Evolutionary conservation across 2,329 filamentous ascomycete genomes (phyloP), one percentile per base, ranked within the genome.

Genomic region (Nannizziopsis arthrosporioides): DNA sequence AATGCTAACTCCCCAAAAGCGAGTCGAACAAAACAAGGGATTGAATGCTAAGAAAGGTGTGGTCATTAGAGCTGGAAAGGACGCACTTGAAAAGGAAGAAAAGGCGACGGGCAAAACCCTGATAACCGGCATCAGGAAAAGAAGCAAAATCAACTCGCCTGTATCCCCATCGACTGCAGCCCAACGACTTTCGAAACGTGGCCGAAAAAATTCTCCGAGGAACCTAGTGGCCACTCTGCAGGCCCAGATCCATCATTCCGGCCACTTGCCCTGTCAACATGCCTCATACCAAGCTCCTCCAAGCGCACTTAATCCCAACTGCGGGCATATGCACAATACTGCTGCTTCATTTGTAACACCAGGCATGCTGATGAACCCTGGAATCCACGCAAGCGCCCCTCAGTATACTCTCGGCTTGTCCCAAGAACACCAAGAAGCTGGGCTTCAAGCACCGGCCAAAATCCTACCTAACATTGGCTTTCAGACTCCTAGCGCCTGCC

Each of bases 1-100:
- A 34, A 17, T n/a, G 18, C 49, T 53, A 42, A 53, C 42, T 30
- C 5, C 30, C 5, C 11, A 8, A 3, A 19, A 59, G 53, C 57
- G 62, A 30, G 61, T 65, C 17, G 49, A 57, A n/a, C 52, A 59
- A 2, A 66, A 66, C 51, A 61, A 62, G 36, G 55, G 48, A 3
- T 48, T 65, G 15, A 66, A 66, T 49, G 55, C 54, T 19, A 55
- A 57, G 36, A 66, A 66, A 51, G 60, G 58, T 4, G 53, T 55
- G 36, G 50, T 59, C 10, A 64, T 66, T 56, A 59, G 55, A 34
- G 53, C 54, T 12, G 63, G 63, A n/a, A 65, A 63, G 49, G 44
- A 57, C 36, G 57, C 54, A 2, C 44, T 56, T 9, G 55, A 49
- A 14, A 50, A 42, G 17, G 45, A 47, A 41, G 45, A 47, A 37